Conservation (phyloP, 176 grass and related monocot species). For the Eragrostis nindensis region DNA sequence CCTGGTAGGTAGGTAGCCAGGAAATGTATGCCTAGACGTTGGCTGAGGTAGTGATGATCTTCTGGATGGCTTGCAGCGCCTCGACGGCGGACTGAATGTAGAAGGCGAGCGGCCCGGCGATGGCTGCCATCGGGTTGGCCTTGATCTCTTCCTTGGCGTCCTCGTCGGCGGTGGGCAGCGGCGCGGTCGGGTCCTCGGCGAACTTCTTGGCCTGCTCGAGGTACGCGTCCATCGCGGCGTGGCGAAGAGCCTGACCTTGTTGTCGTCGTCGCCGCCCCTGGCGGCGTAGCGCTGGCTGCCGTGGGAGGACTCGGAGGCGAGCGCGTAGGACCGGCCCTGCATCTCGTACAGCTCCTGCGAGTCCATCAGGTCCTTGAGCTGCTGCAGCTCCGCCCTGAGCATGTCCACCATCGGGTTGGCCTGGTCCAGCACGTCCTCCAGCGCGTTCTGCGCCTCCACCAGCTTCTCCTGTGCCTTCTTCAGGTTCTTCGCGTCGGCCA, state of each 20-base stretch:
- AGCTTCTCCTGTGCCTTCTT: not conserved
- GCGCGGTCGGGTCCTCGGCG: not conserved
- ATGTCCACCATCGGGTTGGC: conserved; percentile 2
- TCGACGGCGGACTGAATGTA: too few relatives aligned
- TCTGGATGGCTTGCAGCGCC: too few relatives aligned
- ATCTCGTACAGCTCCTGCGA: not conserved
- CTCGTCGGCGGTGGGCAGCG: conserved; percentile 5
- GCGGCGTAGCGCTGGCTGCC: conserved; percentile 25
- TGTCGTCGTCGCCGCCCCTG: conserved; percentile 7
- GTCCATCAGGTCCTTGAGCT: conserved; percentile 18
- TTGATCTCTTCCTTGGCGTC: conserved; percentile 10
- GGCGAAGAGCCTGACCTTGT: conserved; percentile 10
- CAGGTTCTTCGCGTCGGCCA: not conserved
- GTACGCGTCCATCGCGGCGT: conserved; percentile 40
- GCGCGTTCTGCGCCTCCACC: conserved; percentile 30
- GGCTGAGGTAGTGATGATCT: too few relatives aligned
- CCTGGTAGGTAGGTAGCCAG: too few relatives aligned
- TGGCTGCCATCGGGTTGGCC: conserved; percentile 19
- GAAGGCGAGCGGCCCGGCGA: too few relatives aligned
- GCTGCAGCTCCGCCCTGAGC: conserved; percentile 12
- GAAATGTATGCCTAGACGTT: too few relatives aligned
- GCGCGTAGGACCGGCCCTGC: conserved; percentile 6
- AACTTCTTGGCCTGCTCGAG: conserved; percentile 13
- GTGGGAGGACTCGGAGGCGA: conserved; percentile 28
- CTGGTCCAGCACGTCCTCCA: conserved; percentile 22